Percentiles rank a stretch among this genome's conserved stretches.
These are phyloP conservation scores for Chenopodium album DNA, from an alignment of 148 eudicot species.

Conservation along the genomic window DNA sequence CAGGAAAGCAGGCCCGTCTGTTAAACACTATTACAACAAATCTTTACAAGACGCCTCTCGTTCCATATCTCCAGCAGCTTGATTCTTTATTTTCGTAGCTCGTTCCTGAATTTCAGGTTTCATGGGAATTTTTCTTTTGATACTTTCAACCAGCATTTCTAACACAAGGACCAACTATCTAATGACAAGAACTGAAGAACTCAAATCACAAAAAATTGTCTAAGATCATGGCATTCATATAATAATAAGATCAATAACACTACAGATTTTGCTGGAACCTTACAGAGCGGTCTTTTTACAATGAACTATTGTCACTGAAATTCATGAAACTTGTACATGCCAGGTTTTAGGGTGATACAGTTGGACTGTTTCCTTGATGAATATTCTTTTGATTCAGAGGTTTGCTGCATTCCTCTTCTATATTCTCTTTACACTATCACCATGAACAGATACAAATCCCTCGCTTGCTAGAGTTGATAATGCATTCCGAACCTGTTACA, in stretches of 20 bases:
- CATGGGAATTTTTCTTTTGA: not conserved
- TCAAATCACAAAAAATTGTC: not conserved
- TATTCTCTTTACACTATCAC: constrained; percentile 81
- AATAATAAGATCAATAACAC: not conserved
- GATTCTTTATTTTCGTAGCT: too few species aligned
- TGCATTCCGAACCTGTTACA: constrained; percentile 74
- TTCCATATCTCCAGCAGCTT: not conserved
- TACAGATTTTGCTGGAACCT: not conserved
- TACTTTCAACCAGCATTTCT: not conserved
- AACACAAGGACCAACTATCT: not conserved
- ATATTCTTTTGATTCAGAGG: not conserved
- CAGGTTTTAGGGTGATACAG: not conserved
- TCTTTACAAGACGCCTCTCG: too few species aligned
- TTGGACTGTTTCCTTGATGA: not conserved
- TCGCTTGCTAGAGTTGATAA: constrained; percentile 67
- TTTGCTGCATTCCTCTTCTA: constrained; percentile 15
- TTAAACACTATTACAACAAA: too few species aligned
- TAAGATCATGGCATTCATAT: not conserved
- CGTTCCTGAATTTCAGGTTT: not conserved
- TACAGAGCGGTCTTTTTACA: not conserved
- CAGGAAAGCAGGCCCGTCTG: not conserved
- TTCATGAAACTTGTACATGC: not conserved
- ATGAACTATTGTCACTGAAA: not conserved
- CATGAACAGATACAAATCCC: constrained; percentile 75
- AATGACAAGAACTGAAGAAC: not conserved